Percentiles rank a stretch among this genome's conserved stretches.
phyloP scores from a whole-genome alignment of 176 grass and related monocot species.

The Pontederia crassipes region DNA sequence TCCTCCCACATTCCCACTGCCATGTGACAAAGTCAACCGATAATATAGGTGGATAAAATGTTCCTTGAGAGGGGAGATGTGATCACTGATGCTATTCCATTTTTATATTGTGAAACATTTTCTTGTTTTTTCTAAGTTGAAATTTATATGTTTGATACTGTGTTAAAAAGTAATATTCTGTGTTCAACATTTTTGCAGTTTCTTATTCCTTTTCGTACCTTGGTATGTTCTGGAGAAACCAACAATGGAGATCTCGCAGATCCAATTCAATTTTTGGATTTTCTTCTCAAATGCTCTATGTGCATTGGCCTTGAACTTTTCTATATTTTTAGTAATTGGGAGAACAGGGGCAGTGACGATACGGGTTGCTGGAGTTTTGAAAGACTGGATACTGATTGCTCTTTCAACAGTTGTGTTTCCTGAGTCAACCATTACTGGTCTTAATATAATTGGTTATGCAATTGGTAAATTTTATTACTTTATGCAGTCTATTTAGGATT shows the following conservation, averaged over 20 bases:
- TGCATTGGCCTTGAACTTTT: constrained; percentile 97
- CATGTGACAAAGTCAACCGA: too few species aligned
- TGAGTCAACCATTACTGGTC: constrained; percentile 85
- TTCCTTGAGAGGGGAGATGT: too few species aligned
- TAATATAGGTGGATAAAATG: too few species aligned
- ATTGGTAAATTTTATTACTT: constrained; percentile 55
- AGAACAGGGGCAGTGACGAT: constrained; percentile 98
- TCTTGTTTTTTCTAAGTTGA: not conserved
- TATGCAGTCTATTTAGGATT: constrained; percentile 4
- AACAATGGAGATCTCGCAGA: constrained; percentile 74
- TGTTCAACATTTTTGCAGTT: constrained; percentile 51
- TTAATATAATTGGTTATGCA: constrained; percentile 98
- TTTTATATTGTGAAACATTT: not conserved
- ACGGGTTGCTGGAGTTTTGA: constrained; percentile 93
- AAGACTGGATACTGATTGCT: constrained; percentile 99
- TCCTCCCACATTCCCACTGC: too few species aligned
- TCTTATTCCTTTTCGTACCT: constrained; percentile 88
- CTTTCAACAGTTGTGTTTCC: constrained; percentile 97
- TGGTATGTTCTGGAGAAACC: constrained; percentile 97
- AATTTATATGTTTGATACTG: not conserved
- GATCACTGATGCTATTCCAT: not conserved
- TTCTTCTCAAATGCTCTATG: constrained; percentile 89
- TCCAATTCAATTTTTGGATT: constrained; percentile 91
- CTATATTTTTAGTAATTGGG: constrained; percentile 97
- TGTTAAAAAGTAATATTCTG: constrained; percentile 3